Evolutionary conservation across 768 basidiomycete species (phyloP).

Genomic region (Lentinus tigrinus): DNA sequence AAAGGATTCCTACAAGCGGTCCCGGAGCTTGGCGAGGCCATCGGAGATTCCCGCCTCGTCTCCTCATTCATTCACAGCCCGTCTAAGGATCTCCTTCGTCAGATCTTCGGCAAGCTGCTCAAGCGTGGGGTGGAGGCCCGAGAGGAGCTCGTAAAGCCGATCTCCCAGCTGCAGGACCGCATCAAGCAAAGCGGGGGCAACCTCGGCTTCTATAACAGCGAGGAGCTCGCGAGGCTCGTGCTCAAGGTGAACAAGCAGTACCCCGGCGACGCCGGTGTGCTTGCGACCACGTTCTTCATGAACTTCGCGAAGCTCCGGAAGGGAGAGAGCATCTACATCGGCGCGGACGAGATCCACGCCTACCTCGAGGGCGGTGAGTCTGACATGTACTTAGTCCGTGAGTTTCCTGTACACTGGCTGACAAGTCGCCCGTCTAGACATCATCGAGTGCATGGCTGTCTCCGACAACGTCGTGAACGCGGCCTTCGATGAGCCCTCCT

Average conservation of each 20-base stretch:
- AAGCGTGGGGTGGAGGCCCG: conserved; percentile 31
- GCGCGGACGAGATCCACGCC: conserved; percentile 57
- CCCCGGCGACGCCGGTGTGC: conserved; percentile 52
- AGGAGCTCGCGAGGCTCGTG: conserved; percentile 33
- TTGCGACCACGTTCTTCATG: conserved; percentile 50
- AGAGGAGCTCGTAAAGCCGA: conserved; percentile 31
- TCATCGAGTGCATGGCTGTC: conserved; percentile 61
- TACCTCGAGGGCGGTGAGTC: conserved; percentile 53
- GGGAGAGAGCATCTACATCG: conserved; percentile 55
- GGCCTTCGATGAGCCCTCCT: conserved; percentile 35
- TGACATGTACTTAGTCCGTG: background rate
- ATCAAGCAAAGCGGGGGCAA: conserved; percentile 10
- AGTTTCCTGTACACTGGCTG: background rate
- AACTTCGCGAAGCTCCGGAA: conserved; percentile 49
- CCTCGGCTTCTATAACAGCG: conserved; percentile 2
- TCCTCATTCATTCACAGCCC: conserved; percentile 31
- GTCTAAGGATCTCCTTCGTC: conserved; percentile 33
- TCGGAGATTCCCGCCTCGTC: conserved; percentile 35
- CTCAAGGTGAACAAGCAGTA: conserved; percentile 46
- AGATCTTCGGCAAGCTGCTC: conserved; percentile 45
- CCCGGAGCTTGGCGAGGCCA: conserved; percentile 42
- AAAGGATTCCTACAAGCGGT: conserved; percentile 39
- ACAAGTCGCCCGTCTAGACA: conserved; percentile 35
- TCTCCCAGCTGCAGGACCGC: conserved; percentile 31
- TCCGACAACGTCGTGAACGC: conserved; percentile 61